Percentiles rank a stretch among this genome's conserved stretches.
Evolutionary conservation across 1,284 basidiomycete species (phyloP).

Genomic region (Austroboletus niveus): DNA sequence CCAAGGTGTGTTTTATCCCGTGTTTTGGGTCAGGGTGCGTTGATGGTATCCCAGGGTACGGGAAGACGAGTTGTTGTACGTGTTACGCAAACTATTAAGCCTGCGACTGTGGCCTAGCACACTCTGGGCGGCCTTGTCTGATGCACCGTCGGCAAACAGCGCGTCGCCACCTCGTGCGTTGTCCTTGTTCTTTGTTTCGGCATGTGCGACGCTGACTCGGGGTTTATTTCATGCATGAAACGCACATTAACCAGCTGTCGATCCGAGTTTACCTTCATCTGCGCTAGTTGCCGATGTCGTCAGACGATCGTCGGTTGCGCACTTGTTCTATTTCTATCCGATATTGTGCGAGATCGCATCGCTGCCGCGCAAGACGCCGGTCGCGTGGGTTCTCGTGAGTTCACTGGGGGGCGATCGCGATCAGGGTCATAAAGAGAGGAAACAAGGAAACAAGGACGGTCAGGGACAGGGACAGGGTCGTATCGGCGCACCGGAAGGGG

Average conservation of each 20-base stretch:
- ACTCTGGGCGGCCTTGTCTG: slow-evolving; percentile 71
- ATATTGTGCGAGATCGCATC: slow-evolving; percentile 77
- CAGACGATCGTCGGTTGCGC: slow-evolving; percentile 70
- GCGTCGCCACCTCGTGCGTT: slow-evolving; percentile 52
- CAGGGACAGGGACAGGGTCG: slow-evolving; percentile 20
- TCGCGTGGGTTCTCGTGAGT: slow-evolving; percentile 53
- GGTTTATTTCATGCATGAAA: not conserved
- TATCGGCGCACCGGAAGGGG: slow-evolving; percentile 31
- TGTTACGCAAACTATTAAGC: slow-evolving; percentile 73
- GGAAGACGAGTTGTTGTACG: slow-evolving; percentile 88
- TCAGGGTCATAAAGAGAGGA: slow-evolving; percentile 6
- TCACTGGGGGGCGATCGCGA: not conserved
- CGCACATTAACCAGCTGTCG: slow-evolving; percentile 34
- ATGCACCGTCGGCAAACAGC: slow-evolving; percentile 55
- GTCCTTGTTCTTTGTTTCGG: not conserved
- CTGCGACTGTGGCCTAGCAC: slow-evolving; percentile 71
- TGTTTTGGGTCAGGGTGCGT: no score
- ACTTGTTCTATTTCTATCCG: slow-evolving; percentile 83
- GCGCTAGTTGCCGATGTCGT: slow-evolving; percentile 64
- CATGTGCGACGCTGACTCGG: no score
- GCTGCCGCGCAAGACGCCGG: slow-evolving; percentile 60
- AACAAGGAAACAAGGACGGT: not conserved
- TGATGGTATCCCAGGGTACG: slow-evolving; percentile 55
- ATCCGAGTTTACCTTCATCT: slow-evolving; percentile 45
- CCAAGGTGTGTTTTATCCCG: slow-evolving; percentile 52